phyloP scores from a whole-genome alignment of 768 basidiomycete genomes.

The Mycena latifolia region DNA sequence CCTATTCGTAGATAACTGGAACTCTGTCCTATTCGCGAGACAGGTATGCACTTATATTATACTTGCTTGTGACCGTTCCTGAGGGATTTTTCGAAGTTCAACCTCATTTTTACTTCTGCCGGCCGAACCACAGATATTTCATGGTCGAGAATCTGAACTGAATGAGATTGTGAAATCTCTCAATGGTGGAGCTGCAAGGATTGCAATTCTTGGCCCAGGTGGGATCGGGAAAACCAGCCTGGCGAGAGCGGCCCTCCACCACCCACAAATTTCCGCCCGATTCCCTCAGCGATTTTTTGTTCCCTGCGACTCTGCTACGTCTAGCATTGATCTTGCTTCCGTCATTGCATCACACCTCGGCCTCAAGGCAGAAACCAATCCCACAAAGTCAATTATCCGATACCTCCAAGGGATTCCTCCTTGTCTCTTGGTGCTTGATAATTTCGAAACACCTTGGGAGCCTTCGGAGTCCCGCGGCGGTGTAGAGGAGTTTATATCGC shows the following conservation, averaged over 20 bases:
- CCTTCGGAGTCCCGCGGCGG: not conserved
- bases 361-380: not conserved
- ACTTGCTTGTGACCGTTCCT: not conserved
- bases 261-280: slow-evolving; percentile 1
- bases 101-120: slow-evolving; percentile 17
- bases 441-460: slow-evolving; percentile 21
- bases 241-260: slow-evolving; percentile 12
- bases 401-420: not conserved
- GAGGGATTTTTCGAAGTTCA: not conserved
- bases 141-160: slow-evolving; percentile 20
- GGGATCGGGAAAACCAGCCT: slow-evolving; percentile 22
- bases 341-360: not conserved
- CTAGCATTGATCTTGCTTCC: not conserved
- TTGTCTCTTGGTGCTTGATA: slow-evolving; percentile 16
- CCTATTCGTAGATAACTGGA: not conserved
- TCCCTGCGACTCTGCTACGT: slow-evolving; percentile 6
- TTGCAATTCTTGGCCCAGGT: not conserved
- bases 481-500: slow-evolving; percentile 16
- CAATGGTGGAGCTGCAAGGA: not conserved
- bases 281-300: slow-evolving; percentile 3
- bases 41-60: not conserved
- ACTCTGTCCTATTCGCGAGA: not conserved
- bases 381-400: not conserved
- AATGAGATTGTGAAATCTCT: not conserved
- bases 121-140: slow-evolving; percentile 15